Base-by-base conservation (phyloP, 1,284 basidiomycete genomes). In the Cryptococcus sp. region DNA sequence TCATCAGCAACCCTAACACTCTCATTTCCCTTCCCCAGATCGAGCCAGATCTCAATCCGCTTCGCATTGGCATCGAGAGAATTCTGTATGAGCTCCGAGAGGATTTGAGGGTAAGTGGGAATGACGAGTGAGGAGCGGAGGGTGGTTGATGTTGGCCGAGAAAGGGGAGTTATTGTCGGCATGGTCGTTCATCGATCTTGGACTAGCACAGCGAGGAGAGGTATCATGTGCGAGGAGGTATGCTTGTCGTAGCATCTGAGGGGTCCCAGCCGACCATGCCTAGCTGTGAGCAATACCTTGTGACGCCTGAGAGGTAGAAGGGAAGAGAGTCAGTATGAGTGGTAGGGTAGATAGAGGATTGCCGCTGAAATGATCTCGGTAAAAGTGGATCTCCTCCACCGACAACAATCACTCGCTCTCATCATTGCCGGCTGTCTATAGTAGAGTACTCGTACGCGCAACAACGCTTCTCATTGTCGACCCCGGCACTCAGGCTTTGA, bases 11-110 rank as follows among this genome's bases (percentile, higher is more conserved):
- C 88, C 83, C 89, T 88, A 65, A 90, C 87, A 13, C 82, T 66
- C 61, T 71, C 68, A 10, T 56, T 50, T 78, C 90, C 90, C 83
- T 49, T 84, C 82, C 45, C 51, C 25, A 78, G 65, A 55, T 78
- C 70, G 27, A 82, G 51, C 46, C 71, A 70, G 27, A 77, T 65
- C 25, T 75, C 69, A 27, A 83, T 70, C 5, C 65, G 58, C 4
- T 53, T 68, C 2, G 81, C 72, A 7, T 63, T 53, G 0, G 81
- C 81, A 60, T 83, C 82, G n/a, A 82, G 61, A 1, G 90, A 84
- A 73, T 96, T 96, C 72, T 93, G 90, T 17, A 91, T 76, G 42
- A 96, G 84, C 76, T 95, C 91, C 1, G 86, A 86, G 20, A 93
- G 80, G 57, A 93, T 81, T 70, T 88, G 86, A 5, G 88, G 83